Percentiles rank a stretch among this genome's conserved stretches.
These are phyloP conservation scores for Polyporus tsugae DNA, from an alignment of 1,284 basidiomycete genomes.

Conservation along the genomic window DNA sequence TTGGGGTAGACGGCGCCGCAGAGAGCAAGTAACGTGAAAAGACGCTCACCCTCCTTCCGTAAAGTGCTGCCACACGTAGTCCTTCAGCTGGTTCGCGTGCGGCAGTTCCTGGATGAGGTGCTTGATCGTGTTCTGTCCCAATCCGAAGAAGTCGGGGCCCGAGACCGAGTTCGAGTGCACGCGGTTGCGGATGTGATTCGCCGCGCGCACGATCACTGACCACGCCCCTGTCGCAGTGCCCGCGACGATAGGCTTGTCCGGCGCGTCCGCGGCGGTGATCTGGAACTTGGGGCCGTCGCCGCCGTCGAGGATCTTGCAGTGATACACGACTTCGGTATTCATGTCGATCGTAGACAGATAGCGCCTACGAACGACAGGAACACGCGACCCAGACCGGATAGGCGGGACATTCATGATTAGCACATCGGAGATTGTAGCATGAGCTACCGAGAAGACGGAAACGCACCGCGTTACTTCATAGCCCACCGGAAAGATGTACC, in stretches of 20 bases:
- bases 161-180: slow-evolving; percentile 86
- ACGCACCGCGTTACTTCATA: slow-evolving; percentile 79
- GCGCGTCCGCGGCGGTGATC: slow-evolving; percentile 73
- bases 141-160: slow-evolving; percentile 84
- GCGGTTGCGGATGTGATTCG: slow-evolving; percentile 77
- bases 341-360: slow-evolving; percentile 79
- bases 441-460: slow-evolving; percentile 8
- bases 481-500: slow-evolving; percentile 86
- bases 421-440: slow-evolving; percentile 14
- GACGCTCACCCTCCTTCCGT: slow-evolving; percentile 78
- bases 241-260: slow-evolving; percentile 73
- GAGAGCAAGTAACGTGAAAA: slow-evolving; percentile 24
- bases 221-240: slow-evolving; percentile 87
- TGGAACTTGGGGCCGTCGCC: slow-evolving; percentile 85
- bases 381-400: background rate
- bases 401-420: slow-evolving; percentile 24
- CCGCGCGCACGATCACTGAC: slow-evolving; percentile 81
- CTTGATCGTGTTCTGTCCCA: slow-evolving; percentile 86
- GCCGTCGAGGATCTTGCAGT: slow-evolving; percentile 83
- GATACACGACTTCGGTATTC: slow-evolving; percentile 71
- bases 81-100: slow-evolving; percentile 69
- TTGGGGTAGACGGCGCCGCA: slow-evolving; percentile 17
- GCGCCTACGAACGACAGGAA: slow-evolving; percentile 52
- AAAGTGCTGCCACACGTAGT: slow-evolving; percentile 86
- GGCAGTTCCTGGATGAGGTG: slow-evolving; percentile 83